Conservation (phyloP, 1,139 yeast species). For the Geotrichum aggregatum region DNA sequence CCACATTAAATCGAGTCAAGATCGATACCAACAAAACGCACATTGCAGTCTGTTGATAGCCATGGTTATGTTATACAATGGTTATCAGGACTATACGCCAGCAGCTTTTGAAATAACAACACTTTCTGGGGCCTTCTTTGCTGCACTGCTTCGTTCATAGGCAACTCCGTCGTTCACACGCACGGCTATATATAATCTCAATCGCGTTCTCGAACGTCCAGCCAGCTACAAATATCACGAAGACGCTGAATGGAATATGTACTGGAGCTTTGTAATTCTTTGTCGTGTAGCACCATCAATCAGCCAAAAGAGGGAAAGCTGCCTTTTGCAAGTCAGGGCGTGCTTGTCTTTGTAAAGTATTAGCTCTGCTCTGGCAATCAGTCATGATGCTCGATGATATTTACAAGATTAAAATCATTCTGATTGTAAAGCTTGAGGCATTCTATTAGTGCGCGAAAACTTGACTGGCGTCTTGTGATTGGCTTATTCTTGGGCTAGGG, state of each 20-base stretch:
- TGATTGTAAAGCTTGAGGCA: too few species aligned
- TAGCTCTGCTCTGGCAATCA: too few species aligned
- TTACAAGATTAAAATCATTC: too few species aligned
- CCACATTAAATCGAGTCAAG: too few species aligned
- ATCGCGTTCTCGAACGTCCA: conserved; percentile 35
- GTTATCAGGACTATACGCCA: conserved; percentile 16
- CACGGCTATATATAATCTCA: conserved; percentile 32
- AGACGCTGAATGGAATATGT: conserved; percentile 35
- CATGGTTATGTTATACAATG: too few species aligned
- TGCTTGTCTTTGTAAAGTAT: too few species aligned
- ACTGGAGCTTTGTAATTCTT: conserved; percentile 41
- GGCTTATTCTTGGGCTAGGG: conserved; percentile 13
- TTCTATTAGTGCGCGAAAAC: too few species aligned
- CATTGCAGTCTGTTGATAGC: too few species aligned
- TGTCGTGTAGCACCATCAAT: conserved; percentile 47
- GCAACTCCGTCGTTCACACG: conserved; percentile 38
- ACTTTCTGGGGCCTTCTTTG: conserved; percentile 37
- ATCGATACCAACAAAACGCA: too few species aligned
- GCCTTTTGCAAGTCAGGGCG: too few species aligned
- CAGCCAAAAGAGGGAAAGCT: conserved; percentile 41
- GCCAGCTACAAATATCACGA: conserved; percentile 33
- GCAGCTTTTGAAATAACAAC: conserved; percentile 30
- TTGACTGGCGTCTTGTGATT: conserved; percentile 3
- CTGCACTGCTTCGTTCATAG: conserved; percentile 41
- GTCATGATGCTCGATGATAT: too few species aligned